Evolutionary conservation across 768 basidiomycete genomes (phyloP).

Genomic region (Phaeotremella skinneri): DNA sequence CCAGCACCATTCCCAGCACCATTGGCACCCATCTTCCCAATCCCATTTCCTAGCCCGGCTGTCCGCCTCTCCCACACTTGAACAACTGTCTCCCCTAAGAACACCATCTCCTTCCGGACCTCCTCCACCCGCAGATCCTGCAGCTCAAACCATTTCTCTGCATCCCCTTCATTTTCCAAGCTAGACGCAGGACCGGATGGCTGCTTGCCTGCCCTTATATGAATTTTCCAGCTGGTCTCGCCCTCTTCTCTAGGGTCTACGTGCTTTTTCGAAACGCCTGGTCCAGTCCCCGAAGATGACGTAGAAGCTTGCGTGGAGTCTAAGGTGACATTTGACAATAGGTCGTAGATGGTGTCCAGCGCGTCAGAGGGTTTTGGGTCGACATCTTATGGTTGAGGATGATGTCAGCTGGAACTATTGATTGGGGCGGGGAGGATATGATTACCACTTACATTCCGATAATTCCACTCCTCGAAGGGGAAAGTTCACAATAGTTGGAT

Average conservation of each 20-base stretch:
- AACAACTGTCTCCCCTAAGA: constrained; percentile 91
- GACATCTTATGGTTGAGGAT: constrained; percentile 64
- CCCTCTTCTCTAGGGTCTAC: constrained; percentile 62
- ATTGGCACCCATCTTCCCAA: constrained; percentile 13
- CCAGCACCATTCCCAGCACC: constrained; percentile 6
- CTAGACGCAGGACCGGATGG: not conserved
- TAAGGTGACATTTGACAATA: constrained; percentile 91
- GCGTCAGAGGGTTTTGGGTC: constrained; percentile 60
- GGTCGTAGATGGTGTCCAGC: constrained; percentile 78
- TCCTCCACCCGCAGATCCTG: constrained; percentile 96
- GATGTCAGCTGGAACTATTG: not conserved
- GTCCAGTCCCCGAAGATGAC: constrained; percentile 52
- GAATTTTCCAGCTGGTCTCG: constrained; percentile 79
- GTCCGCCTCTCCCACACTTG: constrained; percentile 61
- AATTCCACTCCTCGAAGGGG: constrained; percentile 91
- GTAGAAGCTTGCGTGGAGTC: constrained; percentile 96
- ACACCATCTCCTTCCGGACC: constrained; percentile 96
- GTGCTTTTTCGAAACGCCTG: constrained; percentile 39
- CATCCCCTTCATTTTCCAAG: constrained; percentile 61
- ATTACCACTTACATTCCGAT: constrained; percentile 69
- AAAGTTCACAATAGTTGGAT: constrained; percentile 97
- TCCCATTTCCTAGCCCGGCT: constrained; percentile 54
- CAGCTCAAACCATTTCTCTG: constrained; percentile 92
- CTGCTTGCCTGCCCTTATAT: constrained; percentile 56
- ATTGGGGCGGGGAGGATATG: constrained; percentile 14